Evolutionary conservation across 192 early-diverging fungal genomes (phyloP).

Genomic region (Entomortierella beljakovae): DNA sequence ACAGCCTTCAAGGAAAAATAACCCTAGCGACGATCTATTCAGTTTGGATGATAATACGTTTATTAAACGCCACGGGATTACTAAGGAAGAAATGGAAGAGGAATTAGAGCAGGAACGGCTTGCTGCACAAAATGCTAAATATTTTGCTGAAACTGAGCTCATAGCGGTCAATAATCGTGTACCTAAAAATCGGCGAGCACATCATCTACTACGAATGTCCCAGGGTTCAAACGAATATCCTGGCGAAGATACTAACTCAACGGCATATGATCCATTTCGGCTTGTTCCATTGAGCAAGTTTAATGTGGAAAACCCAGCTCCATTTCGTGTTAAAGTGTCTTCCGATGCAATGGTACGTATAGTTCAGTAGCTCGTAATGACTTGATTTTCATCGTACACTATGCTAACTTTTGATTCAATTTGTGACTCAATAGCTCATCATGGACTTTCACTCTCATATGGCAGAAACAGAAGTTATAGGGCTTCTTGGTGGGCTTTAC

Average conservation of each 20-base stretch:
- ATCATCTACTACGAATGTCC: constrained; percentile 26
- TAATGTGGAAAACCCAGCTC: constrained; percentile 57
- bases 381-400: too few relatives aligned
- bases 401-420: background rate
- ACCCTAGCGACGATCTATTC: constrained; percentile 17
- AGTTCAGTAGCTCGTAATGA: too few relatives aligned
- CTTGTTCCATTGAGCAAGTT: constrained; percentile 62
- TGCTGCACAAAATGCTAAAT: constrained; percentile 65
- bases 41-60: constrained; percentile 21
- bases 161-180: constrained; percentile 40
- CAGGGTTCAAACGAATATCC: constrained; percentile 13
- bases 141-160: constrained; percentile 59
- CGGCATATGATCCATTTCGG: constrained; percentile 67
- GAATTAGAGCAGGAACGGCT: constrained; percentile 59
- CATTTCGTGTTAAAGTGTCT: constrained; percentile 63
- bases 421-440: constrained; percentile 67
- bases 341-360: constrained; percentile 64
- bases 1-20: background rate
- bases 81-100: constrained; percentile 49
- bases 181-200: constrained; percentile 43
- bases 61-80: constrained; percentile 46
- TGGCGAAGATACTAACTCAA: constrained; percentile 10
- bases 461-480: constrained; percentile 93
- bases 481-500: constrained; percentile 87
- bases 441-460: constrained; percentile 96